Base-by-base conservation (phyloP, 164 flowering plant species). In the Stephania yunnanensis region DNA sequence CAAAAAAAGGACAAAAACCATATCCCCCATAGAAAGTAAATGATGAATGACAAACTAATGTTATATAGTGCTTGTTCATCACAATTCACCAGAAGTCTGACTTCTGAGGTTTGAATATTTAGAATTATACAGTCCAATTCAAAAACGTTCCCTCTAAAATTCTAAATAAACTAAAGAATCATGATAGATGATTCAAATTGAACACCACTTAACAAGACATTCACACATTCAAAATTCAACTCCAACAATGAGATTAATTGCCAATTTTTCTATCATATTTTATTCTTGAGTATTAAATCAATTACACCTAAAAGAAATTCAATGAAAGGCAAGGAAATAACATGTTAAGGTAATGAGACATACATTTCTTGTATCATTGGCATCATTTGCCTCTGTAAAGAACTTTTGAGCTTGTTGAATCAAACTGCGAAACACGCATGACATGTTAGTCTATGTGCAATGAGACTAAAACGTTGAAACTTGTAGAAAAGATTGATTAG, bases 341-440 rank as follows among this genome's bases (percentile, higher is more conserved):
- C 42, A 79, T 50, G 46, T 15, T 29, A 45, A 73, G 75, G 78
- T 44, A 76, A 73, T 19, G 77, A 78, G 71, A 80, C 91, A 79
- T 90, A 94, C 97, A 88, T 85, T 91, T 86, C 90, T 85, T 53
- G 94, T 74, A 83, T 90, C 90, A 46, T 74, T 80, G 29, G 89
- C 69, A 52, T 90, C 92, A 80, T 80, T 87, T 36, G 84, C 77
- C 86, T 87, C 91, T 89, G 82, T 80, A 75, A 87, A 82, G 80
- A 84, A 85, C 22, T 90, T 88, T 69, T 90, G 97, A 64, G 88
- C 82, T 76, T 91, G 93, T 78, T 91, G 93, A 78, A 92, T 89
- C 79, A 90, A 81, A 84, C 97, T 94, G 95, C 87, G 85, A 71
- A 75, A 77, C 74, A 31, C 75, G 50, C 71, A 19, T 45, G 36